phyloP scores from a whole-genome alignment of 208 protist genomes.

The Novymonas esmeraldas region DNA sequence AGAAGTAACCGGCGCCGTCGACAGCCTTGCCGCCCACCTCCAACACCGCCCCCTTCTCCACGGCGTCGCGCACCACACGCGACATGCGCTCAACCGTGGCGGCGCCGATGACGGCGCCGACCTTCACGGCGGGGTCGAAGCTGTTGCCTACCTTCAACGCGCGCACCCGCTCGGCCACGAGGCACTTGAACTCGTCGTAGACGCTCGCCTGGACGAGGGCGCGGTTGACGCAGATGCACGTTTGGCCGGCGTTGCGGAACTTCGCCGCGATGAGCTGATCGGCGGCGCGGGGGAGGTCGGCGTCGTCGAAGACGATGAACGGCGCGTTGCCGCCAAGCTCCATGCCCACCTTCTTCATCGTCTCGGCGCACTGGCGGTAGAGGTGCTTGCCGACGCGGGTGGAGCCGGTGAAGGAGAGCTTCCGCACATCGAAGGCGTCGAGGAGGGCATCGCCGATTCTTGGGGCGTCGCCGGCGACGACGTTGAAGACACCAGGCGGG shows the following conservation, averaged over 20 bases:
- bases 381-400: conserved; percentile 76
- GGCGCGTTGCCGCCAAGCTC: conserved; percentile 95
- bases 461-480: conserved; percentile 74
- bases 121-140: conserved; percentile 42
- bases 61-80: conserved; percentile 59
- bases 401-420: conserved; percentile 91
- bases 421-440: conserved; percentile 69
- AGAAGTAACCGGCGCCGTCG: conserved; percentile 68
- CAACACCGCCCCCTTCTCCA: conserved; percentile 68
- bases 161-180: conserved; percentile 46
- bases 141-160: conserved; percentile 75
- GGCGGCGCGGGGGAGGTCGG: conserved; percentile 73
- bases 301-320: conserved; percentile 90
- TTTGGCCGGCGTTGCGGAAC: conserved; percentile 89
- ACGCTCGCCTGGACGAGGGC: conserved; percentile 76
- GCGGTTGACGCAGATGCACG: conserved; percentile 88
- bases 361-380: conserved; percentile 51
- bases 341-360: conserved; percentile 83
- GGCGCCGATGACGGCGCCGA: conserved; percentile 78
- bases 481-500: conserved; percentile 81
- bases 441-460: conserved; percentile 66
- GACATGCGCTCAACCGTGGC: conserved; percentile 46
- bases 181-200: conserved; percentile 56
- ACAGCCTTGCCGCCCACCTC: conserved; percentile 60
- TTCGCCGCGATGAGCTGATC: conserved; percentile 66